These are phyloP conservation scores for Phlebiopsis flavidoalba DNA, from an alignment of 768 basidiomycete species.

Conservation along the genomic window DNA sequence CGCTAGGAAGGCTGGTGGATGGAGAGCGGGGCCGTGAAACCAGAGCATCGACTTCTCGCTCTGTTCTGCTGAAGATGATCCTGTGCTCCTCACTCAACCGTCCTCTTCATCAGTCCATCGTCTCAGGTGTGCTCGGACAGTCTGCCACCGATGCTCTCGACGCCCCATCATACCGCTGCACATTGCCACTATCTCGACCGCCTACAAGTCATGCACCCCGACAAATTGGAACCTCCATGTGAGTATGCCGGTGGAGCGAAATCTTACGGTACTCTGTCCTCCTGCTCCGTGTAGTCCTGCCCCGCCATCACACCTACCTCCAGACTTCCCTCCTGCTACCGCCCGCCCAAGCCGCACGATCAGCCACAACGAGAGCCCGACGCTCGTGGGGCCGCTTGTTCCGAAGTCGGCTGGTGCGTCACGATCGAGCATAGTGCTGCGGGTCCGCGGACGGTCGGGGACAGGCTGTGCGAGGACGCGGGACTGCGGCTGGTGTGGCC, in stretches of 20 bases:
- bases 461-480: constrained; percentile 19
- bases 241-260: constrained; percentile 34
- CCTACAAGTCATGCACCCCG: constrained; percentile 52
- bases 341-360: constrained; percentile 70
- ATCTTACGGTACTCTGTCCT: constrained; percentile 29
- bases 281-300: constrained; percentile 18
- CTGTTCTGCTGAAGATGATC: constrained; percentile 22
- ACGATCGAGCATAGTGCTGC: constrained; percentile 12
- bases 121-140: background rate
- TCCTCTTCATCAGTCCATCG: constrained; percentile 41
- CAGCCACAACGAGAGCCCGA: constrained; percentile 54
- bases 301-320: constrained; percentile 48
- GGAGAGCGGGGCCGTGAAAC: constrained; percentile 69
- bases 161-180: constrained; percentile 21
- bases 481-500: constrained; percentile 3
- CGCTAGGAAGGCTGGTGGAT: constrained; percentile 53
- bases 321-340: constrained; percentile 73
- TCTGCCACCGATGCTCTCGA: constrained; percentile 29
- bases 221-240: too few species aligned
- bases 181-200: constrained; percentile 43
- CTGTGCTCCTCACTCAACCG: constrained; percentile 44
- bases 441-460: constrained; percentile 15
- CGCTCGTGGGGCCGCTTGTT: constrained; percentile 45
- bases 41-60: constrained; percentile 23
- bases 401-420: constrained; percentile 32